A percentile compares a stretch with the other conserved stretches of the same genome.
Evolutionary conservation across 202 grass and related monocot genomes (phyloP).

Genomic region (Panicum hallii): DNA sequence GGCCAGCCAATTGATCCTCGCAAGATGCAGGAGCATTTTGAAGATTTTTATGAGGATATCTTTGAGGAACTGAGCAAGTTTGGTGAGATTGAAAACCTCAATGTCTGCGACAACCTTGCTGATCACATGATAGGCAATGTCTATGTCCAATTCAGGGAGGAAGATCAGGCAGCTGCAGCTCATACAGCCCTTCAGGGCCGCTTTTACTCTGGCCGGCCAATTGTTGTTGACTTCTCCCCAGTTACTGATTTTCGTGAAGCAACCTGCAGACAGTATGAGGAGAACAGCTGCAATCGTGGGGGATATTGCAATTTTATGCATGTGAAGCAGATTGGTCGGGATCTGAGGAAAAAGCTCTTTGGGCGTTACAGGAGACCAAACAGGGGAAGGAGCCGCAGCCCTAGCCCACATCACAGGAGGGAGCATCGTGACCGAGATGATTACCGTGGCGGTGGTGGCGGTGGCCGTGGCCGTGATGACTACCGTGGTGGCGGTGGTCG

Average conservation of each 20-base stretch:
- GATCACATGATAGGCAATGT: constrained; percentile 99
- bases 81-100: constrained; percentile 92
- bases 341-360: constrained; percentile 83
- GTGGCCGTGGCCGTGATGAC: constrained; percentile 40
- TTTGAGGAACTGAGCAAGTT: constrained; percentile 93
- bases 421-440: constrained; percentile 45
- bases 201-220: constrained; percentile 87
- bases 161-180: constrained; percentile 85
- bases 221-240: constrained; percentile 89
- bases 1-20: constrained; percentile 71
- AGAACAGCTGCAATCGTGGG: constrained; percentile 96
- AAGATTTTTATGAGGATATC: constrained; percentile 94
- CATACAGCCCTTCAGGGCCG: constrained; percentile 79
- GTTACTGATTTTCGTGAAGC: constrained; percentile 78
- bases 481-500: constrained; percentile 36
- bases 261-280: constrained; percentile 90
- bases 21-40: constrained; percentile 94
- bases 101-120: constrained; percentile 93
- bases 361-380: constrained; percentile 50
- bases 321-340: constrained; percentile 91
- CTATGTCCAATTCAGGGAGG: constrained; percentile 96
- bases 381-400: constrained; percentile 67
- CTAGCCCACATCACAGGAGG: constrained; percentile 56
- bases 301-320: constrained; percentile 99
- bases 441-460: constrained; percentile 22